Percentiles rank a stretch among this genome's conserved stretches.
These are phyloP conservation scores for Xylariaceae sp. DNA, from an alignment of 2,329 filamentous ascomycete species.

Conservation along the genomic window DNA sequence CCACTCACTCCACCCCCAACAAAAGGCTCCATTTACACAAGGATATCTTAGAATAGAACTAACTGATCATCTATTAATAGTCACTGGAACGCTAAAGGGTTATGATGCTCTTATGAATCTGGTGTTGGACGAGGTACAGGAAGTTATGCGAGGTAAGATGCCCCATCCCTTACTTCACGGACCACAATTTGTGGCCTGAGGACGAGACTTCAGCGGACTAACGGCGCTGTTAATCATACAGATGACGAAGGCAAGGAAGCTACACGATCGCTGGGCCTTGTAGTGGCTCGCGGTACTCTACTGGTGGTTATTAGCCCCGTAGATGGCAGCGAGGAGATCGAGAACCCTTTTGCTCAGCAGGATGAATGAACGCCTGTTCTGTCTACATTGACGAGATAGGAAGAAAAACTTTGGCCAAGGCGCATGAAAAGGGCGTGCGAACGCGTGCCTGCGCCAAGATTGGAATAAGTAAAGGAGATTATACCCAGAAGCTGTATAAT, in stretches of 20 bases:
- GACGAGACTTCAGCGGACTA: not conserved
- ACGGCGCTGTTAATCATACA: slow-evolving; percentile 35
- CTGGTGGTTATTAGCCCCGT: slow-evolving; percentile 88
- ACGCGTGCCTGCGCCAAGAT: too few species aligned
- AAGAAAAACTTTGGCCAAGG: not conserved
- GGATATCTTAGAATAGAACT: not conserved
- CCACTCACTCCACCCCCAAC: not conserved
- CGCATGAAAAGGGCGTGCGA: too few species aligned
- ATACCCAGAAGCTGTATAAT: slow-evolving; percentile 1
- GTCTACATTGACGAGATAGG: not conserved
- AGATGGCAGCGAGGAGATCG: slow-evolving; percentile 92
- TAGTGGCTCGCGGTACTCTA: slow-evolving; percentile 86
- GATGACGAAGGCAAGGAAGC: slow-evolving; percentile 91
- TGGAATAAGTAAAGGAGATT: not conserved
- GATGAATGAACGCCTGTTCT: slow-evolving; percentile 44
- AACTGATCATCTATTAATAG: slow-evolving; percentile 40
- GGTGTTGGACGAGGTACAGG: slow-evolving; percentile 89
- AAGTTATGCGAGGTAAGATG: slow-evolving; percentile 72
- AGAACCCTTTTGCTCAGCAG: slow-evolving; percentile 80
- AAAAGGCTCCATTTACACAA: not conserved
- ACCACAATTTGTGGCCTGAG: not conserved
- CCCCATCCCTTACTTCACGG: slow-evolving; percentile 4
- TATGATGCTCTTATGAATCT: slow-evolving; percentile 98
- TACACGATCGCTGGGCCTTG: slow-evolving; percentile 72
- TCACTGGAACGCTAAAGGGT: slow-evolving; percentile 84